phyloP scores from a whole-genome alignment of 345 rosid species.

The Bruguiera sexangula region DNA sequence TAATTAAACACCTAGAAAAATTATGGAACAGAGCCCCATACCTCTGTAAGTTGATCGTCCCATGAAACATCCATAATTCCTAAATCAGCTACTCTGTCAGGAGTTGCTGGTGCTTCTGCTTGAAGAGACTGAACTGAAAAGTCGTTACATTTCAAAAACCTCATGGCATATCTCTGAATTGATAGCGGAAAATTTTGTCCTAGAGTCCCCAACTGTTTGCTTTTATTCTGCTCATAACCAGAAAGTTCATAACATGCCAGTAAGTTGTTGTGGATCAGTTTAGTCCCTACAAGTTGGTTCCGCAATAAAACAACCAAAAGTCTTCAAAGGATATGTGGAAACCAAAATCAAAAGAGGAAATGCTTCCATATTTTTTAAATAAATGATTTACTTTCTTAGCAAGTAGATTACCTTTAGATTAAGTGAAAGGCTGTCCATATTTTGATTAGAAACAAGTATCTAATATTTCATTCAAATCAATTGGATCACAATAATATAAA shows the following conservation, averaged over 20 bases:
- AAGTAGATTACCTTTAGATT: too few species aligned
- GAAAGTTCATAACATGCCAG: conserved; percentile 4
- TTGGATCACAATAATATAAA: not conserved
- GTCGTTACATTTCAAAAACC: conserved; percentile 61
- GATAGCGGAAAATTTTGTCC: conserved; percentile 33
- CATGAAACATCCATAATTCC: conserved; percentile 56
- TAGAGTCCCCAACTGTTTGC: conserved; percentile 35
- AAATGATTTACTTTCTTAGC: too few species aligned
- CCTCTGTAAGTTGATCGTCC: conserved; percentile 82
- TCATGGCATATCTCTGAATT: conserved; percentile 72
- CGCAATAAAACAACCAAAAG: not conserved
- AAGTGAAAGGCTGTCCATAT: too few species aligned
- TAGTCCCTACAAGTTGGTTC: not conserved
- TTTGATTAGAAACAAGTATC: too few species aligned
- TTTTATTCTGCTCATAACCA: conserved; percentile 46
- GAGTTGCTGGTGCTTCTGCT: conserved; percentile 60
- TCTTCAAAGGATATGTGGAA: not conserved
- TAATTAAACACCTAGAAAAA: not conserved
- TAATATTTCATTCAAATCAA: too few species aligned
- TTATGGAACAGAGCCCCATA: conserved; percentile 32
- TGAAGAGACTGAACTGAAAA: conserved; percentile 44
- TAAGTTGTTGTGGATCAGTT: conserved; percentile 11
- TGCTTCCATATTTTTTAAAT: not conserved
- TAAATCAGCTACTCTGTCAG: conserved; percentile 49
- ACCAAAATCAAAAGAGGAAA: conserved; percentile 1